Evolutionary conservation across 371 early-diverging fungal species (phyloP), one percentile per base, ranked within the genome.

Genomic region (Rhizomucor pusillus): DNA sequence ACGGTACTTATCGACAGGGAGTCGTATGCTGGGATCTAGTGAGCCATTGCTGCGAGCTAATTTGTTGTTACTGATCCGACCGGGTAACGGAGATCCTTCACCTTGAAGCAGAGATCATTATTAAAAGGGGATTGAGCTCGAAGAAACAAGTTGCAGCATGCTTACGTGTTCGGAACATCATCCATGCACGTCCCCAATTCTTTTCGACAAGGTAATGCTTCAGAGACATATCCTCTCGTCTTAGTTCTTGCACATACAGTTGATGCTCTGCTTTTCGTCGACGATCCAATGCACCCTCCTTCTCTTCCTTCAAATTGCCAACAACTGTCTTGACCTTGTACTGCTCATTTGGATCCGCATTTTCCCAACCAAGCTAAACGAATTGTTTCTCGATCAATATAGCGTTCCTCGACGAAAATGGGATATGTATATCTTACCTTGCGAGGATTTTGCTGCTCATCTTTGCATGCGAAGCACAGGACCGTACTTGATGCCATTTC

Each of bases 91-190:
- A 16, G 71, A 66, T 37, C 75, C 75, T 60, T 74, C 75, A 18
- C 74, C 74, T 73, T 36, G 20, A 11, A 5, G 48, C 29, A 25
- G 24, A 25, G 13, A 48, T 16, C 33, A n/a, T n/a, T n/a, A n/a
- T n/a, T 18, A 5, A n/a, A 23, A 37, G 24, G 3, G n/a, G n/a
- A n/a, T 48, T 29, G 16, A 9, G 9, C 14, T 23, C 14, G 33
- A 1, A 43, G 5, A 1, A 48, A 14, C 19, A 20, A n/a, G 2
- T 36, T 25, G 6, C 1, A 37, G 25, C 13, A 11, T n/a, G 34
- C 67, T 69, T 70, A 74, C 75, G 75, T 19, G 71, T 74, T 61
- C 75, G 63, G 51, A 74, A 74, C 18, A 70, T 47, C 75, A 74
- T 74, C 75, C 75, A 74, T 19, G 64, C 37, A 50, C 75, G 52